phyloP scores from a whole-genome alignment of 129 eudicot species.

The sunflower (Helianthus annuus) region HanXRQr2.0-SUNRISE NC_035437.2:34026782-34027281 shows the following conservation, averaged over 20 bases:
- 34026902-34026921: not conserved
- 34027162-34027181: too few species aligned
- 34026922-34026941: constrained; percentile 59
- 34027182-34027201: too few species aligned
- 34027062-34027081: constrained; percentile 44
- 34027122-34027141: too few species aligned
- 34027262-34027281: too few species aligned
- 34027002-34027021: constrained; percentile 86
- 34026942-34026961: too few species aligned
- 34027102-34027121: too few species aligned
- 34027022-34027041: constrained; percentile 96
- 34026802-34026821: constrained; percentile 59
- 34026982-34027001: constrained; percentile 77
- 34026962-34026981: constrained; percentile 82
- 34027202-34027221: too few species aligned
- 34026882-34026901: not conserved
- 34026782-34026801: constrained; percentile 93
- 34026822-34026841: constrained; percentile 44
- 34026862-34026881: not conserved
- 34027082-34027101: not conserved
- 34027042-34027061: constrained; percentile 53
- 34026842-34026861: not conserved
- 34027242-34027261: too few species aligned
- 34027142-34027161: too few species aligned
- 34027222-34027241: too few species aligned